These are phyloP conservation scores for Pyricularia grisea DNA, from an alignment of 2,329 filamentous ascomycete genomes.

Conservation along the genomic window DNA sequence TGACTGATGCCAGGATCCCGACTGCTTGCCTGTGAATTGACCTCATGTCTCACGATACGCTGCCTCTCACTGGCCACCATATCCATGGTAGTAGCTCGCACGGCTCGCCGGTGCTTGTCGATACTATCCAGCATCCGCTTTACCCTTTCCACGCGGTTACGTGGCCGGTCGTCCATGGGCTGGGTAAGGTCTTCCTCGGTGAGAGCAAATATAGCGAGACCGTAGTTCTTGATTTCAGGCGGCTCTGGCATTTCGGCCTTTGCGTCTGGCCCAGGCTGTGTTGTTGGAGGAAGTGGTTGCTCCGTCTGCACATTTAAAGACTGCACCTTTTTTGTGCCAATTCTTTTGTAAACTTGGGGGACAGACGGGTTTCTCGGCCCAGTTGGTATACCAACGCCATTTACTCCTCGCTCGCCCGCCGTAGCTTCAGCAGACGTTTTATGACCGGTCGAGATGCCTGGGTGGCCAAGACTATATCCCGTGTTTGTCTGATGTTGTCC, in stretches of 20 bases:
- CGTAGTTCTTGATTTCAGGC: constrained; percentile 14
- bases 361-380: neutral
- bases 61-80: constrained; percentile 23
- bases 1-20: neutral
- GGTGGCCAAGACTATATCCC: neutral
- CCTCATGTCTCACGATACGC: constrained; percentile 17
- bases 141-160: constrained; percentile 18
- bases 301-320: neutral
- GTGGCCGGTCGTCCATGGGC: constrained; percentile 15
- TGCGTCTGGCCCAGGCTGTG: neutral
- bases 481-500: neutral
- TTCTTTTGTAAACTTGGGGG: neutral
- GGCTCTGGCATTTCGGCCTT: neutral
- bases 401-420: neutral
- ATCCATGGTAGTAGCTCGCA: constrained; percentile 21
- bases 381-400: neutral
- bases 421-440: neutral
- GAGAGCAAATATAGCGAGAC: constrained; percentile 23
- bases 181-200: constrained; percentile 18
- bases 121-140: constrained; percentile 18
- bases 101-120: constrained; percentile 19
- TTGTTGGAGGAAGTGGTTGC: neutral
- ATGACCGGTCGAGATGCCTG: neutral
- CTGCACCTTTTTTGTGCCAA: neutral
- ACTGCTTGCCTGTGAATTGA: constrained; percentile 4